Percentiles rank a stretch among this genome's conserved stretches.
These are phyloP conservation scores for Beauveria brongniartii DNA, from an alignment of 2,329 filamentous ascomycete species.

Conservation along the genomic window DNA sequence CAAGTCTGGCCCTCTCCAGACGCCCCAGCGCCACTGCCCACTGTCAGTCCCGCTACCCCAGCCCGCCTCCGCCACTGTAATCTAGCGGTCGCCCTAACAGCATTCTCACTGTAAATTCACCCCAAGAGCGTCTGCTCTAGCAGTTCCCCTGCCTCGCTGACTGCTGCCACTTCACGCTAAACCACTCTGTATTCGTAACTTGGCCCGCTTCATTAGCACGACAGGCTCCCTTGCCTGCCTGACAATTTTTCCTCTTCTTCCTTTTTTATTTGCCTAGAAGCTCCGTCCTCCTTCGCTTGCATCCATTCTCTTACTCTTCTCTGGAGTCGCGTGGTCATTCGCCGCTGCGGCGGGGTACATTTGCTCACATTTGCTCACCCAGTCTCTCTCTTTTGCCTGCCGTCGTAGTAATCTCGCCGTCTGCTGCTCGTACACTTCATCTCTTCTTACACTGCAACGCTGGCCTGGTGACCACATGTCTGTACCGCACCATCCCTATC, in stretches of 20 bases:
- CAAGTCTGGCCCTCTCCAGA: no score
- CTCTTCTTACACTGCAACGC: background rate
- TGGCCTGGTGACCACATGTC: slow-evolving; percentile 3
- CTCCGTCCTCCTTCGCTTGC: background rate
- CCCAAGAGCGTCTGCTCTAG: no score
- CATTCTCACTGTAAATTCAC: no score
- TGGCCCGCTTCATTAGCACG: background rate
- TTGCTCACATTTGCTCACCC: no score
- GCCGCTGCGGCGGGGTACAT: background rate
- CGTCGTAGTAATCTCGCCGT: background rate
- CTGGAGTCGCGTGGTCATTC: background rate
- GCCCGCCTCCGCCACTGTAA: no score
- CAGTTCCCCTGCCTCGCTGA: no score
- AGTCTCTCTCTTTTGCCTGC: background rate
- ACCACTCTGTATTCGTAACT: no score
- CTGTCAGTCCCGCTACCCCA: no score
- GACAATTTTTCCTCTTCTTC: background rate
- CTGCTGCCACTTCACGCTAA: no score
- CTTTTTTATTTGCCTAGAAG: background rate
- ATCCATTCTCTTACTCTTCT: background rate
- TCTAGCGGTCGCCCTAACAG: no score
- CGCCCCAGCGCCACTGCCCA: no score
- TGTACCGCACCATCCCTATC: background rate
- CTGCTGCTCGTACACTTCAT: background rate
- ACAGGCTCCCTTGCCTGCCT: background rate